These are phyloP conservation scores for Populus tremula DNA, from an alignment of 345 rosid genomes.

Conservation along the genomic window DNA sequence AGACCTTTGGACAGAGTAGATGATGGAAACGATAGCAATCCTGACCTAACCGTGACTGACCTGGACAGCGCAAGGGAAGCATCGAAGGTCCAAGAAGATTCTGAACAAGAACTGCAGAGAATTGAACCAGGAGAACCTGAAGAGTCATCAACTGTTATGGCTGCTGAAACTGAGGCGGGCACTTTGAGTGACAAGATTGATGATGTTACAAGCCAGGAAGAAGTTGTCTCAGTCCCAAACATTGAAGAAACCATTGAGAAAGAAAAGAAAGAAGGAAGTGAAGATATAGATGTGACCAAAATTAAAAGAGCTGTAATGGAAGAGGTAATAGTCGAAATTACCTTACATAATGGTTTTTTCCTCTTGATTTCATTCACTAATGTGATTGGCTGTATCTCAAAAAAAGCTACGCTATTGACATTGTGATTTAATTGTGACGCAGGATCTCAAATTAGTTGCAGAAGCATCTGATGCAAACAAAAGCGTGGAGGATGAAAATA, in stretches of 20 bases:
- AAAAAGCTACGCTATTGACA: neutral
- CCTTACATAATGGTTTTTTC: neutral
- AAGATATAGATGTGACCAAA: conserved; percentile 4
- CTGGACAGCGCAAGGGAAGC: neutral
- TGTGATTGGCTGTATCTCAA: neutral
- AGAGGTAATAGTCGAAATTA: conserved; percentile 19
- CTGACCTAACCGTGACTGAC: neutral
- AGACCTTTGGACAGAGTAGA: neutral
- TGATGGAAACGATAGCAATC: neutral
- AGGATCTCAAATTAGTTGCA: conserved; percentile 3
- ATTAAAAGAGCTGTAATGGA: neutral
- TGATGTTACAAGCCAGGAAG: neutral
- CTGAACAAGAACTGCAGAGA: neutral
- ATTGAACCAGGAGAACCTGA: conserved; percentile 11
- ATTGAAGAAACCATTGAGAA: conserved; percentile 4
- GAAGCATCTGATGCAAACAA: conserved; percentile 2
- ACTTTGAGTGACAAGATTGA: neutral
- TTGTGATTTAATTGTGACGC: neutral
- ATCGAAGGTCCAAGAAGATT: neutral
- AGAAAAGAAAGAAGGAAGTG: conserved; percentile 9
- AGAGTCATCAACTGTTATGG: neutral
- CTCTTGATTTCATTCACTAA: neutral
- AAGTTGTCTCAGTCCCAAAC: conserved; percentile 6
- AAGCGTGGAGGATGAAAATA: neutral
- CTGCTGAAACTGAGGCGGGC: conserved; percentile 2